Base-by-base conservation (phyloP, 208 protist species). In the Leishmania aethiopica region DNA sequence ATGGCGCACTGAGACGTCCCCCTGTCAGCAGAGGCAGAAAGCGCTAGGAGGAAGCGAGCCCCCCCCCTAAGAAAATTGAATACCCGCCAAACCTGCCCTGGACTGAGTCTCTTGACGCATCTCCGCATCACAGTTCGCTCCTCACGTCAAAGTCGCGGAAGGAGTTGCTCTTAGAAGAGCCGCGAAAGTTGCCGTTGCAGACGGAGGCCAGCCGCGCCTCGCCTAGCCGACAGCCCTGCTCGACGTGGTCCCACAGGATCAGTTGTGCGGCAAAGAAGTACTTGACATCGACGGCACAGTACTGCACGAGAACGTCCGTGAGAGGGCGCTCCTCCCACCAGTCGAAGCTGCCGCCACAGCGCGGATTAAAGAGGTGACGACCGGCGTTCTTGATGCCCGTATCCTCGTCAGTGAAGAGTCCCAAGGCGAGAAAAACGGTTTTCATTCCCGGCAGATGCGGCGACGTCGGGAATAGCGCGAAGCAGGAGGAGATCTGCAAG, bases 231-330 rank as follows among this genome's bases (percentile, higher is more conserved):
- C 62, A 89, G 67, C 84, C 84, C 8, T 74, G 59, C 22, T 82
- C 75, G 0, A 86, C n/a, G 82, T 89, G 86, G 40, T 74, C 40
- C 72, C 79, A 79, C 13, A 94, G 75, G 55, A 86, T 69, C 5
- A 84, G 17, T 73, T 84, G 74, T 19, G 91, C 91, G 32, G 77
- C 32, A 64, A 94, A 94, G 75, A 94, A 94, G 73, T 92, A 89
- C 81, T 91, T 89, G 28, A 92, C 91, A 42, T 92, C 89, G 2
- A 94, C 88, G 25, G 88, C 88, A 64, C 91, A 94, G 86, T 94
- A 94, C 75, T 87, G 77, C 37, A 90, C 45, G n/a, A 94, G 84
- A 45, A 91, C 55, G 10, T 81, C 80, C 45, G 78, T 55, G 37
- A 94, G 86, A n/a, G 89, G 91, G 0, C 91, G 87, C 62, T 84